Conservation (phyloP, 495 filamentous ascomycete genomes). For the Tuber brumale region DNA sequence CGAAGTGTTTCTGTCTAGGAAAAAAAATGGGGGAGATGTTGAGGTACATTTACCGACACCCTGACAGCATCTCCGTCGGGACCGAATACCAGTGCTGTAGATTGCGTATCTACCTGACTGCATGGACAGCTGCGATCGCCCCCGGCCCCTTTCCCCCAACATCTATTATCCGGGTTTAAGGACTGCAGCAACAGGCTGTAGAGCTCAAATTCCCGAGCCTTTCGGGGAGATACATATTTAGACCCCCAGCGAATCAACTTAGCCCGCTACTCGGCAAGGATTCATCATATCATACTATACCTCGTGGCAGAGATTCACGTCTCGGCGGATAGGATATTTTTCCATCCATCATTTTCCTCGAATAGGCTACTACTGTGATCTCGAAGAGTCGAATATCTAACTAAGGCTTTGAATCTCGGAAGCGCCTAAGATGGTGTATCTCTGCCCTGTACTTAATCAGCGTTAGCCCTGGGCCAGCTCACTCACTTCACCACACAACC, state of each 20-base stretch:
- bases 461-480: not conserved
- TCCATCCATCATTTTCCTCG: not conserved
- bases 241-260: not conserved
- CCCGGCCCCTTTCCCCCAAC: not conserved
- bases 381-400: not conserved
- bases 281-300: not conserved
- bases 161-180: not conserved
- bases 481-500: not conserved
- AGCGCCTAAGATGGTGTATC: not conserved
- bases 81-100: not conserved
- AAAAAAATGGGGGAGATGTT: not conserved
- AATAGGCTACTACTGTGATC: not conserved
- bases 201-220: not conserved
- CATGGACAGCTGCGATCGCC: not conserved
- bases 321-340: not conserved
- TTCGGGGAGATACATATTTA: not conserved
- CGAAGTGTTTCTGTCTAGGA: not conserved
- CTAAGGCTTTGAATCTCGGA: not conserved
- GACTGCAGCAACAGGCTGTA: not conserved
- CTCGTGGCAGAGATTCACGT: not conserved
- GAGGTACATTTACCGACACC: not conserved
- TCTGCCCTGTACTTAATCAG: too few species aligned
- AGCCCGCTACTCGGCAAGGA: not conserved
- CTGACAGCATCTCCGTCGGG: not conserved
- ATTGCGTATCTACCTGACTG: not conserved